A percentile compares a stretch with the other conserved stretches of the same genome.
Evolutionary conservation across 2,329 filamentous ascomycete species (phyloP).

Genomic region (Fusarium robinianum): DNA sequence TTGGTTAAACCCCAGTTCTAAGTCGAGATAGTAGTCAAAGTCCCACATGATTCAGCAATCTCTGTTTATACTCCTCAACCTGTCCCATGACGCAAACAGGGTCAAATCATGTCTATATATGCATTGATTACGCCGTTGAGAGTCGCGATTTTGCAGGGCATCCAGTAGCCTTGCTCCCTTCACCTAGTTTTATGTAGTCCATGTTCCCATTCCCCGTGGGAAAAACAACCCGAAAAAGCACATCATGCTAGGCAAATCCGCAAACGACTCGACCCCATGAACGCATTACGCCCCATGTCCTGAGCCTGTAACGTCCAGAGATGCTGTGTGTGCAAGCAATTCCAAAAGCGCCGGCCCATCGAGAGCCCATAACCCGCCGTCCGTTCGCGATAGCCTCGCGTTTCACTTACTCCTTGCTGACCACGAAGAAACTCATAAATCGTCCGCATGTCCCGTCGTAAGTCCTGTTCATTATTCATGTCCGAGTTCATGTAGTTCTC

Average conservation of each 20-base stretch:
- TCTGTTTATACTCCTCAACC: conserved; percentile 22
- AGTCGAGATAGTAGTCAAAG: conserved; percentile 22
- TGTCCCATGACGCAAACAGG: conserved; percentile 26
- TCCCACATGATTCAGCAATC: conserved; percentile 20
- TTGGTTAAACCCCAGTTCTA: conserved; percentile 25
- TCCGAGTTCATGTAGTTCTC: conserved; percentile 59
- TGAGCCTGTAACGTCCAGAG: conserved; percentile 12
- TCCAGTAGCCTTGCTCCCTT: conserved; percentile 10
- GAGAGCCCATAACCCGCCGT: conserved; percentile 12
- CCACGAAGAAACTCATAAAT: conserved; percentile 33
- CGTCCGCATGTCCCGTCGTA: conserved; percentile 26
- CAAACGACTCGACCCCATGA: conserved; percentile 20
- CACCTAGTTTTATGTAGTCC: conserved; percentile 20
- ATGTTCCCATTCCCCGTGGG: conserved; percentile 16
- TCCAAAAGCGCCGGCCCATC: conserved; percentile 34
- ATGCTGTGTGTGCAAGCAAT: conserved; percentile 25
- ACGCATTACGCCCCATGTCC: conserved; percentile 11
- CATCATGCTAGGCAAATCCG: conserved; percentile 15
- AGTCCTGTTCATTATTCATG: conserved; percentile 32
- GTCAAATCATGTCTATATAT: conserved; percentile 28
- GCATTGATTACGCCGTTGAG: conserved; percentile 14
- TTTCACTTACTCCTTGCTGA: conserved; percentile 32
- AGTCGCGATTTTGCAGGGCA: conserved; percentile 10
- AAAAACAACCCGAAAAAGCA: conserved; percentile 17
- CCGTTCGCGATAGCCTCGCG: conserved; percentile 18